Evolutionary conservation across 148 eudicot genomes (phyloP), one percentile per base, ranked within the genome.

Genomic region (Vaccinium corymbosum): DNA sequence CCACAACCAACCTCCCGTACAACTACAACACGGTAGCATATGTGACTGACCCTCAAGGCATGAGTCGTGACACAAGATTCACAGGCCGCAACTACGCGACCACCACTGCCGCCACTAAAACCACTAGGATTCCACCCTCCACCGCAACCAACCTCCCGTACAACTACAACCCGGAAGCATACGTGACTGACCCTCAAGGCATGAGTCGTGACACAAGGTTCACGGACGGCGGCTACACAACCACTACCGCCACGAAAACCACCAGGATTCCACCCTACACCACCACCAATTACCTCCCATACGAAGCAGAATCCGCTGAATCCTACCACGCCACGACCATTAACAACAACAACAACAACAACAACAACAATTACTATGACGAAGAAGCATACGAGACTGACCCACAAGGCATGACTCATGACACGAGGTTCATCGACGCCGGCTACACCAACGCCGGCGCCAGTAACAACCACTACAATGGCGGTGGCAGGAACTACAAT

Each of bases 361-460:
- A 49, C 84, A 80, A 84, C 84, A 83, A 78, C 16, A 56, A 79
- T 48, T 70, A 86, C 53, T 80, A 88, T 73, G 49, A 86, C 85
- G 46, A 50, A 3, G 64, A 79, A 8, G 82, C 86, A 11, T 79
- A 51, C 22, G 79, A 9, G 55, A 27, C 79, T 53, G 76, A 68
- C 35, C 70, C 79, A 70, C 64, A 51, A 46, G 78, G 76, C 48
- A 46, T 48, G 83, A 57, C 15, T 20, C 68, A 57, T 1, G 73
- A 80, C n/a, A 73, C 84, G 1, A 73, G 51, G 55, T 73, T 72
- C 59, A 29, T 53, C 20, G 20, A 73, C 1, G 22, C 48, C 9
- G 70, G 79, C 35, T 49, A 72, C 50, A 20, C 70, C 59, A 42
- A 32, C 62, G 20, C 53, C 53, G 13, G 19, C 27, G n/a, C 48